Conservation (phyloP, 1,139 yeast genomes). For the Entelexis sorbosivorans region DNA sequence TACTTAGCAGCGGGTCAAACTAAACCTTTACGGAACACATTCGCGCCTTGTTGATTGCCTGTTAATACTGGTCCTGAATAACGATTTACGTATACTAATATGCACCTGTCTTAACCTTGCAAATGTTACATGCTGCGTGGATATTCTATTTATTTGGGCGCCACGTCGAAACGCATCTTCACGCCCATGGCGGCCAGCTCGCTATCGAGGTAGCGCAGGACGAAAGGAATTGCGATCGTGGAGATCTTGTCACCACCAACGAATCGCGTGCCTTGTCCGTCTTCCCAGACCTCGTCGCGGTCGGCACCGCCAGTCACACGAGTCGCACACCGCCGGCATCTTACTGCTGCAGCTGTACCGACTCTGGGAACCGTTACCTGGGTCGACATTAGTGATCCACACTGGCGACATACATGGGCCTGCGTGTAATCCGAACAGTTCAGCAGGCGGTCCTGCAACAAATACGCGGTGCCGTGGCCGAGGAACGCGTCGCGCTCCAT, state of each 20-base stretch:
- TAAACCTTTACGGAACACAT: too few relatives aligned
- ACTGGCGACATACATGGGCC: slow-evolving; percentile 75
- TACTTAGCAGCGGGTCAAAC: too few relatives aligned
- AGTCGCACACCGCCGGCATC: slow-evolving; percentile 87
- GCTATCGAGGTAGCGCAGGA: slow-evolving; percentile 85
- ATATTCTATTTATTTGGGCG: slow-evolving; percentile 14
- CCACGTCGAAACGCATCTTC: slow-evolving; percentile 45
- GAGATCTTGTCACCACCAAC: slow-evolving; percentile 89
- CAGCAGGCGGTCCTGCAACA: slow-evolving; percentile 86
- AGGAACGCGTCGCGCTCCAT: slow-evolving; percentile 99
- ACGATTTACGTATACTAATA: too few relatives aligned
- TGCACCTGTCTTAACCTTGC: too few relatives aligned
- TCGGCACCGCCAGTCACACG: slow-evolving; percentile 43
- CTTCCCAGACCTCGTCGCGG: slow-evolving; percentile 86
- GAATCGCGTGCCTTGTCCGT: slow-evolving; percentile 84
- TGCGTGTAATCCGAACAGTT: slow-evolving; percentile 95
- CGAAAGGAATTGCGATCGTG: slow-evolving; percentile 93
- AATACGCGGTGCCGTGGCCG: slow-evolving; percentile 97
- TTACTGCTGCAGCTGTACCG: slow-evolving; percentile 63
- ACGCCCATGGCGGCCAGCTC: slow-evolving; percentile 98
- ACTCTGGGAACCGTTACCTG: slow-evolving; percentile 86
- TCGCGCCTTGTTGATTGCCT: too few relatives aligned
- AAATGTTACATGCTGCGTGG: too few relatives aligned
- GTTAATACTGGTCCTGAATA: too few relatives aligned
- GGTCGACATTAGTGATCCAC: slow-evolving; percentile 86